Percentiles rank a stretch among this genome's conserved stretches.
These are phyloP conservation scores for Hypoxylon sp. DNA, from an alignment of 2,329 filamentous ascomycete species.

Conservation along the genomic window DNA sequence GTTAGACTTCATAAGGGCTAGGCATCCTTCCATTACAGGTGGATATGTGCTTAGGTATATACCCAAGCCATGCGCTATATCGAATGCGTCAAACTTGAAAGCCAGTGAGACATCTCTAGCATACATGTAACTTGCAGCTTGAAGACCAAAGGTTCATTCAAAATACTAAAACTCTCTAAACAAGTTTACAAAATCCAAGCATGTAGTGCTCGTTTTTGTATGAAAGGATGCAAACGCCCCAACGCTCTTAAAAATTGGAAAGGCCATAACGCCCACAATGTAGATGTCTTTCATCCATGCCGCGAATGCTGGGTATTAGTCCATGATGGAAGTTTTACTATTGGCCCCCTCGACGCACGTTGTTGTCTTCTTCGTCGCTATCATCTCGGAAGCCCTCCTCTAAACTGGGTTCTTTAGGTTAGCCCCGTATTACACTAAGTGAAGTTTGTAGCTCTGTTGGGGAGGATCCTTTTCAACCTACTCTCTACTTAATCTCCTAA, in stretches of 20 bases:
- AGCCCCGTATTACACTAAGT: slow-evolving; percentile 22
- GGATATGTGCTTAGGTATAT: neutral
- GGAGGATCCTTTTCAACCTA: slow-evolving; percentile 48
- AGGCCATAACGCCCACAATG: no score
- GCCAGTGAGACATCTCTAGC: neutral
- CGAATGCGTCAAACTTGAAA: no score
- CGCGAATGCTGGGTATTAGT: neutral
- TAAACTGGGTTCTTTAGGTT: slow-evolving; percentile 53
- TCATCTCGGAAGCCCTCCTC: slow-evolving; percentile 80
- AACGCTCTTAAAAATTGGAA: no score
- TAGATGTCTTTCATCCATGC: no score
- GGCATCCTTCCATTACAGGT: neutral
- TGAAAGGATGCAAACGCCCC: no score
- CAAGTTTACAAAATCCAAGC: slow-evolving; percentile 12
- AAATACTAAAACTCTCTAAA: slow-evolving; percentile 10
- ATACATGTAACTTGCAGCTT: neutral
- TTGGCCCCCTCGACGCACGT: slow-evolving; percentile 30
- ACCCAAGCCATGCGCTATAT: neutral
- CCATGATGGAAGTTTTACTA: slow-evolving; percentile 10
- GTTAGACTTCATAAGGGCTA: neutral
- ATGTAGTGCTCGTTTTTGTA: slow-evolving; percentile 1
- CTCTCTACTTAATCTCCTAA: slow-evolving; percentile 77
- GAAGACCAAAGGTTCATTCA: slow-evolving; percentile 12
- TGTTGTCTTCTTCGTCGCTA: slow-evolving; percentile 66
- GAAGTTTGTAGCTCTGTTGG: neutral